Evolutionary conservation across 2,329 filamentous ascomycete genomes (phyloP).

Genomic region (Botrytis galanthina): DNA sequence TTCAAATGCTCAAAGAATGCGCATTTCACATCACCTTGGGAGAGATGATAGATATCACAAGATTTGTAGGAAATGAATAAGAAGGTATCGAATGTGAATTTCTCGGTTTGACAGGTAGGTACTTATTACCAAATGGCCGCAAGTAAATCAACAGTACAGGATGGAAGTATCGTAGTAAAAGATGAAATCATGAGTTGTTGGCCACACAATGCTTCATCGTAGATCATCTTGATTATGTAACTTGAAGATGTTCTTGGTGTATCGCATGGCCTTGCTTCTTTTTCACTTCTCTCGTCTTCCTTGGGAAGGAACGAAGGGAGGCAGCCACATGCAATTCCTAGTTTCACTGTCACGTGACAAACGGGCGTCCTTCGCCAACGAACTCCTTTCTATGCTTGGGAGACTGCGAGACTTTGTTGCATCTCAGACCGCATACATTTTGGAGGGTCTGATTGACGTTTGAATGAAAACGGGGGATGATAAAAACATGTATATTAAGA

Average conservation of each 20-base stretch:
- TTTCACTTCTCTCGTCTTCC: neutral
- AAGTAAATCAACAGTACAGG: neutral
- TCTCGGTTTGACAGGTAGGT: neutral
- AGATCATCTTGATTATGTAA: neutral
- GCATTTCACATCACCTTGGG: neutral
- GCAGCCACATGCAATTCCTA: neutral
- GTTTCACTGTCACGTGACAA: neutral
- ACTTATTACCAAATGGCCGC: neutral
- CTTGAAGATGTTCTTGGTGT: neutral
- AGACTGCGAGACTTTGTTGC: too few relatives aligned
- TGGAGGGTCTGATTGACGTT: neutral
- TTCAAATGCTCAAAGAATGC: neutral
- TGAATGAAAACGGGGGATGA: neutral
- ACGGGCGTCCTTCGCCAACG: neutral
- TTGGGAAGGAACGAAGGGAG: neutral
- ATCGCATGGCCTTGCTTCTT: neutral
- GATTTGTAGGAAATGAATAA: neutral
- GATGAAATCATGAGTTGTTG: neutral
- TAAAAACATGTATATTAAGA: neutral
- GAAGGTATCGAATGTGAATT: neutral
- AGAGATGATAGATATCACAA: neutral
- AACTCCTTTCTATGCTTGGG: neutral
- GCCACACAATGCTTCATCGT: neutral
- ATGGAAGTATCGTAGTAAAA: neutral
- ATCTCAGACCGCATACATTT: neutral